Base-by-base conservation (phyloP, 1,284 basidiomycete species). In the Phellopilus nigrolimitatus region DNA sequence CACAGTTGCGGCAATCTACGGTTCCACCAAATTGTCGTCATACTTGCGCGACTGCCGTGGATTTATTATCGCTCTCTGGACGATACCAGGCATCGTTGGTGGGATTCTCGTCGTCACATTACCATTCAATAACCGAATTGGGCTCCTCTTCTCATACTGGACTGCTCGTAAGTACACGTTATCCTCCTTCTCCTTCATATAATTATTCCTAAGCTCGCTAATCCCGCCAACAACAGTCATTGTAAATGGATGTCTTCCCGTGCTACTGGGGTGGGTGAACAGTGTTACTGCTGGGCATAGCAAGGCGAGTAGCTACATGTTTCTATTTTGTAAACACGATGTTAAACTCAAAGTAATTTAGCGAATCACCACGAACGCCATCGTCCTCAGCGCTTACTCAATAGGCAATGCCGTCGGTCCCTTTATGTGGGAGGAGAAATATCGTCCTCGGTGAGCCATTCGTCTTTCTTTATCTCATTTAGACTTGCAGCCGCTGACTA, bases 81-180 rank as follows among this genome's bases (percentile, higher is more conserved):
- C 66, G 46, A 60, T 69, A 4, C 67, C 68, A 12, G 66, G 64
- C 54, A 64, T 71, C 25, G 31, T 68, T 22, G 64, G 65, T 0
- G 59, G 60, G 1, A 60, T 67, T 17, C 55, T 71, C 22, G 57
- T 69, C 30, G 58, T 65, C 24, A 56, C 63, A 1, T 55, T 71
- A 1, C 67, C 69, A 4, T 57, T 58, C 56, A 47, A 49, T 34
- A 63, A 65, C 55, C 64, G 61, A 42, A 60, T 62, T 17, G 68
- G 64, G 1, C 51, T 60, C 19, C 58, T 68, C 19, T 56, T 61
- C 15, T 61, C 61, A n/a, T 49, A 62, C 6, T 67, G 64, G 57
- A 52, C 64, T n/a, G 61, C 61, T 13, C 63, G 66, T 55, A 41
- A 25, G 53, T 47, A 1, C n/a, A n/a, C n/a, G n/a, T n/a, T n/a